Conservation (phyloP, 2,329 filamentous ascomycete species). For the Onygenales sp. region DNA sequence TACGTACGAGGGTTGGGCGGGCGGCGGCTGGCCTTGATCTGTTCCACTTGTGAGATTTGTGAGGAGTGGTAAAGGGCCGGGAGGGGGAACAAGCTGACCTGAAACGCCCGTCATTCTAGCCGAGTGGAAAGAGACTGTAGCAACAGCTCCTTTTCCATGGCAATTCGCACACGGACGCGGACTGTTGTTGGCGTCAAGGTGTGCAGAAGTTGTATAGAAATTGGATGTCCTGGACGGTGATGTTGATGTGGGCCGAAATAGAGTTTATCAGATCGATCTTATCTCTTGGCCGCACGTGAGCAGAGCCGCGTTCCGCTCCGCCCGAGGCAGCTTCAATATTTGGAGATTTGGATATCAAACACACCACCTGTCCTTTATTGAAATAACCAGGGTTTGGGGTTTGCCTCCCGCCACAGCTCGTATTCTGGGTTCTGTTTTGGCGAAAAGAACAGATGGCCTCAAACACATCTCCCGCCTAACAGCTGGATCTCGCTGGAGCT, state of each 20-base stretch:
- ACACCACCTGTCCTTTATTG: too few relatives aligned
- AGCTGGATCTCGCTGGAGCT: too few relatives aligned
- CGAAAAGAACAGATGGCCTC: not conserved
- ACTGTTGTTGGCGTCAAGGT: not conserved
- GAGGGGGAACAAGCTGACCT: conserved; percentile 6
- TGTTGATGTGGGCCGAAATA: not conserved
- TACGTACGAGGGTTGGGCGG: conserved; percentile 10
- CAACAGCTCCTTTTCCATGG: not conserved
- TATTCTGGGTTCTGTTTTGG: not conserved
- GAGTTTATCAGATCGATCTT: conserved; percentile 14
- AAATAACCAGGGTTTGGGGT: too few relatives aligned
- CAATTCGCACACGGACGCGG: not conserved
- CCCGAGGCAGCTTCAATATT: not conserved
- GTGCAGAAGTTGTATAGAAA: not conserved
- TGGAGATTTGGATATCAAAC: too few relatives aligned
- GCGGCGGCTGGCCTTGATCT: conserved; percentile 1
- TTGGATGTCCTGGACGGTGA: not conserved
- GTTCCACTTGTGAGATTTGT: not conserved
- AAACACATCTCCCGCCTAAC: too few relatives aligned
- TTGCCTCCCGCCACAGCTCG: too few relatives aligned
- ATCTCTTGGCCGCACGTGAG: conserved; percentile 6
- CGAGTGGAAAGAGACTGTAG: not conserved
- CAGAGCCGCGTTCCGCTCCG: not conserved
- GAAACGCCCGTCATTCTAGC: conserved; percentile 13
- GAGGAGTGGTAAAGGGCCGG: not conserved